phyloP scores from a whole-genome alignment of 1,284 basidiomycete species.

The Taiwanofungus camphoratus region DNA sequence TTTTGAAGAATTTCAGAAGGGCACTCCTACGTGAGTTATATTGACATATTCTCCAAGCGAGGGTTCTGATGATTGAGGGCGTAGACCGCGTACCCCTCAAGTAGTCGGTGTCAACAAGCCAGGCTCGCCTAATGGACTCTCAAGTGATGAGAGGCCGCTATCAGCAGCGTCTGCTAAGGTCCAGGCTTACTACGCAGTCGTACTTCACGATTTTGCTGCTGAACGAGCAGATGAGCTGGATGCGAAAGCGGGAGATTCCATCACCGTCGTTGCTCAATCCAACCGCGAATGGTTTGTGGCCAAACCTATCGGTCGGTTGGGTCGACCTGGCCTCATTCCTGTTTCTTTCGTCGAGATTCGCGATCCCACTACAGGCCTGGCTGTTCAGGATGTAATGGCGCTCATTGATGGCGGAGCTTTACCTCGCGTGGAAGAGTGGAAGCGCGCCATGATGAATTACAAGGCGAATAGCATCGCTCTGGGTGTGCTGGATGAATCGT shows the following conservation, averaged over 20 bases:
- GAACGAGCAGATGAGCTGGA: slow-evolving; percentile 96
- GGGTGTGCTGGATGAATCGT: slow-evolving; percentile 75
- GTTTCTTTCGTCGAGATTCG: slow-evolving; percentile 95
- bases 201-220: slow-evolving; percentile 92
- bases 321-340: slow-evolving; percentile 94
- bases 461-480: slow-evolving; percentile 95
- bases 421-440: slow-evolving; percentile 98
- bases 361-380: slow-evolving; percentile 80
- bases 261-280: slow-evolving; percentile 88
- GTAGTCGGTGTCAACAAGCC: slow-evolving; percentile 9
- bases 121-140: slow-evolving; percentile 24
- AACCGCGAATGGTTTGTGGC: slow-evolving; percentile 89
- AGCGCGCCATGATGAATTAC: slow-evolving; percentile 90
- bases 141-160: slow-evolving; percentile 12
- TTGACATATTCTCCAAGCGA: neutral
- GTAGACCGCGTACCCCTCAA: slow-evolving; percentile 18
- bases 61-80: neutral
- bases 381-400: slow-evolving; percentile 68
- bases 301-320: slow-evolving; percentile 92
- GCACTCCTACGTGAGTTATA: slow-evolving; percentile 49
- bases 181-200: slow-evolving; percentile 84
- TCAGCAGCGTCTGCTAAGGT: slow-evolving; percentile 35
- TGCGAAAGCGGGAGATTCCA: slow-evolving; percentile 88
- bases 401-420: slow-evolving; percentile 84
- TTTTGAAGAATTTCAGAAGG: slow-evolving; percentile 88